Base-by-base conservation (phyloP, 1,139 yeast species). In the Yamadazyma oceani region DNA sequence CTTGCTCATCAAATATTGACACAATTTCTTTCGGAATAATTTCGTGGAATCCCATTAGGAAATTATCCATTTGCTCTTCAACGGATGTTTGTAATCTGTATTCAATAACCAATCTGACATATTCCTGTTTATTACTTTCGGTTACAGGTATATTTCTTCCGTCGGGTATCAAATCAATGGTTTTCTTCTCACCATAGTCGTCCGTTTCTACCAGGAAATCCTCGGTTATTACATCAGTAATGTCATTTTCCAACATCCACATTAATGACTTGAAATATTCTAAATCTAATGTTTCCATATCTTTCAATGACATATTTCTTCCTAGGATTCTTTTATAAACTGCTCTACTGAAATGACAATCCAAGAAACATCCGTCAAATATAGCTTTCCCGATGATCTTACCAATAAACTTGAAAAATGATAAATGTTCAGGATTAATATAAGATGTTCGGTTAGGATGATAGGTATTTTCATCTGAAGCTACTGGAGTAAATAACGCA, bases 171-270 rank as follows among this genome's bases (percentile, higher is more conserved):
- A 94, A 74, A 53, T 88, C 96, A 45, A 86, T 75, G 7, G 77
- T 66, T 57, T 82, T 86, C 53, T 82, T 90, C 55, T 85, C 96
- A 43, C 97, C 98, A 56, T 86, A 90, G 54, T 90, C 97, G 55
- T 89, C 96, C 1, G 95, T 78, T 53, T 90, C 97, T 26, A 92
- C 88, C 7, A 95, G 83, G 57, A 94, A 92, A 13, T 95, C 90
- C 59, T 94, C 98, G n/a, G 92, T 90, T 38, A 94, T 87, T 25
- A 94, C 85, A 60, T 90, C 98, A 0, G 98, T 94, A 39, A 94
- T 92, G 60, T 85, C 97, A 62, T 94, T 92, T 51, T 92, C 96
- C 41, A 94, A 68, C 86, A 94, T 94, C 99, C 99, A 94, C 55
- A 84, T 76, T 53, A 94, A 66, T 2, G 96, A 87, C 60, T 90